phyloP scores from a whole-genome alignment of 176 grass and related monocot species.

The Guadua angustifolia region DNA sequence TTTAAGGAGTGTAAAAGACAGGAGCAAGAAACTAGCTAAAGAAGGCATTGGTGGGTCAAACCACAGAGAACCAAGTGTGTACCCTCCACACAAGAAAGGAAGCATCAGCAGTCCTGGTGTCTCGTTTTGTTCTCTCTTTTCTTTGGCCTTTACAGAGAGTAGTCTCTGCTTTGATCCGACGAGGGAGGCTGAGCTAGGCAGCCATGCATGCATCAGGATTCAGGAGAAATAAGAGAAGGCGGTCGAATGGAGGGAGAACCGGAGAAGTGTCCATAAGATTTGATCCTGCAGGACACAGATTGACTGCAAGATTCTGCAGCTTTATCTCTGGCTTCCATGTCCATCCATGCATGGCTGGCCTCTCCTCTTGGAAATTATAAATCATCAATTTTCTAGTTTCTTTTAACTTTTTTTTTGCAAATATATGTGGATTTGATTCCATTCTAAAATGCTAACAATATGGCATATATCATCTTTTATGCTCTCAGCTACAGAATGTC shows the following conservation, averaged over 20 bases:
- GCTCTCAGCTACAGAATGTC: no score
- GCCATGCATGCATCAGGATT: neutral
- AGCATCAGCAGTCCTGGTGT: constrained; percentile 33
- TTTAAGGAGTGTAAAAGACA: neutral
- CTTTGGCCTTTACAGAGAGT: constrained; percentile 2
- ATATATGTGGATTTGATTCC: no score
- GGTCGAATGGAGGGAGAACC: neutral
- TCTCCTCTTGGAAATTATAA: no score
- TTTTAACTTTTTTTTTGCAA: no score
- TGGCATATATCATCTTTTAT: no score
- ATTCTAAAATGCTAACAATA: no score
- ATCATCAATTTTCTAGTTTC: no score
- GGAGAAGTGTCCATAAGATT: constrained; percentile 34
- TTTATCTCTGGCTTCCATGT: constrained; percentile 26
- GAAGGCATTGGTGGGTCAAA: constrained; percentile 43
- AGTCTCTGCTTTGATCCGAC: neutral
- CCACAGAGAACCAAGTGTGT: constrained; percentile 12
- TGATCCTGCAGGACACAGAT: constrained; percentile 37
- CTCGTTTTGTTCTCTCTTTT: constrained; percentile 10
- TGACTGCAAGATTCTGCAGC: constrained; percentile 35
- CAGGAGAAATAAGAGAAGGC: neutral
- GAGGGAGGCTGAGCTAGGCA: neutral
- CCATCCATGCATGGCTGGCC: neutral
- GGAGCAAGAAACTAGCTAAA: neutral
- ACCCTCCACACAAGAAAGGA: constrained; percentile 12